Evolutionary conservation across 345 rosid species (phyloP).

Genomic region (Dovyalis caffra): DNA sequence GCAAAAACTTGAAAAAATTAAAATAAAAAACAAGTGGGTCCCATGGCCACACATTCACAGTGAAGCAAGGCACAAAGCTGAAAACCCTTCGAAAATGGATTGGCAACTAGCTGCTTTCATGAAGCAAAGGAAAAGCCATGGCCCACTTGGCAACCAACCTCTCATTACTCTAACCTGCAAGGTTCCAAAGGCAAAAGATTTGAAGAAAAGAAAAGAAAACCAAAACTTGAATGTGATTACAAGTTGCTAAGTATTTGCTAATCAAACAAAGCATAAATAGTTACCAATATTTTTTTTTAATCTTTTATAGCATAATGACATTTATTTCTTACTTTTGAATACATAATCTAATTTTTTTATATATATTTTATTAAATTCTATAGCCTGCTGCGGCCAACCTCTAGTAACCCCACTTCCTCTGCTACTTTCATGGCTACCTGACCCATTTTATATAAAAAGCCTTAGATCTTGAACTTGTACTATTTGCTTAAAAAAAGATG

Average conservation of each 20-base stretch:
- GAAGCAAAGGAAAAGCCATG: constrained; percentile 10
- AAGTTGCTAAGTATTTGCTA: not conserved
- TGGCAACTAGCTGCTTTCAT: not conserved
- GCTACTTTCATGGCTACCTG: constrained; percentile 12
- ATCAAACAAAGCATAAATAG: not conserved
- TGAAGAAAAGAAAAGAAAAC: not conserved
- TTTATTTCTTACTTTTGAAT: not conserved
- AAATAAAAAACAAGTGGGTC: too few species aligned
- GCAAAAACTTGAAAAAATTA: too few species aligned
- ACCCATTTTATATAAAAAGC: constrained; percentile 1
- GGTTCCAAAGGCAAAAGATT: not conserved
- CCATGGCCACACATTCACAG: too few species aligned
- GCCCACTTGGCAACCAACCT: not conserved
- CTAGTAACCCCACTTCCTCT: not conserved
- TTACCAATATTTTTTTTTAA: not conserved
- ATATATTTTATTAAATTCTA: not conserved
- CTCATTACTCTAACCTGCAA: not conserved
- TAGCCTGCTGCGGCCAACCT: not conserved
- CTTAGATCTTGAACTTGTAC: constrained; percentile 23
- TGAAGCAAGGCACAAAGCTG: too few species aligned
- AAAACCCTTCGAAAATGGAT: too few species aligned
- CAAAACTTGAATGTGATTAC: not conserved
- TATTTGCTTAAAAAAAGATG: constrained; percentile 29
- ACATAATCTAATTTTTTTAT: not conserved
- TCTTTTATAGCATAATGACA: not conserved